Evolutionary conservation across 2,329 filamentous ascomycete species (phyloP).

Genomic region (Westerdykella aurantiaca): DNA sequence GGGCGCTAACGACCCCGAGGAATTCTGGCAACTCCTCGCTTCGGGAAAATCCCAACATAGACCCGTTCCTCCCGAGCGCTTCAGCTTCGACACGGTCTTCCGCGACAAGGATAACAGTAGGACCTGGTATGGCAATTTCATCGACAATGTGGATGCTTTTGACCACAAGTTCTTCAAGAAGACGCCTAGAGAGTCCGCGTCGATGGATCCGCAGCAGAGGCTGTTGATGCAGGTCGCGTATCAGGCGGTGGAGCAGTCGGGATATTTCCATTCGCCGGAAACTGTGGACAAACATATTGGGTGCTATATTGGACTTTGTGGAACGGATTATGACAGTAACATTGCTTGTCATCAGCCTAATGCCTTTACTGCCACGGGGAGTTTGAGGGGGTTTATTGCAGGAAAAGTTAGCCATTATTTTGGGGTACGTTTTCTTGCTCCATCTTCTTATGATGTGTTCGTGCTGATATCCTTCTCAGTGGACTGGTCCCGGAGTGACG

Average conservation of each 20-base stretch:
- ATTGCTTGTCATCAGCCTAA: too few species aligned
- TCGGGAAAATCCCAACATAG: constrained; percentile 25
- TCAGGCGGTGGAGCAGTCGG: constrained; percentile 31
- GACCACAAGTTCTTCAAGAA: constrained; percentile 7
- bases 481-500: constrained; percentile 16
- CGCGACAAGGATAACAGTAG: too few species aligned
- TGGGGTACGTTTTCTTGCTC: too few species aligned
- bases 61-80: background rate
- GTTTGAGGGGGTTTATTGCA: too few species aligned
- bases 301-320: too few species aligned
- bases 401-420: constrained; percentile 14
- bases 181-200: constrained; percentile 1
- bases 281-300: too few species aligned
- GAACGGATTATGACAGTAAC: too few species aligned
- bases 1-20: background rate
- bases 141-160: constrained; percentile 1
- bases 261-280: too few species aligned
- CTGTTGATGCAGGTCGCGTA: constrained; percentile 10
- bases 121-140: constrained; percentile 1
- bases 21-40: constrained; percentile 17
- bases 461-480: constrained; percentile 26
- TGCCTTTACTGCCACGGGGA: too few species aligned
- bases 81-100: too few species aligned
- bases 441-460: too few species aligned
- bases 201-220: constrained; percentile 10